Evolutionary conservation across 2,329 filamentous ascomycete genomes (phyloP), one percentile per base, ranked within the genome.

Genomic region (Cladophialophora psammophila): DNA sequence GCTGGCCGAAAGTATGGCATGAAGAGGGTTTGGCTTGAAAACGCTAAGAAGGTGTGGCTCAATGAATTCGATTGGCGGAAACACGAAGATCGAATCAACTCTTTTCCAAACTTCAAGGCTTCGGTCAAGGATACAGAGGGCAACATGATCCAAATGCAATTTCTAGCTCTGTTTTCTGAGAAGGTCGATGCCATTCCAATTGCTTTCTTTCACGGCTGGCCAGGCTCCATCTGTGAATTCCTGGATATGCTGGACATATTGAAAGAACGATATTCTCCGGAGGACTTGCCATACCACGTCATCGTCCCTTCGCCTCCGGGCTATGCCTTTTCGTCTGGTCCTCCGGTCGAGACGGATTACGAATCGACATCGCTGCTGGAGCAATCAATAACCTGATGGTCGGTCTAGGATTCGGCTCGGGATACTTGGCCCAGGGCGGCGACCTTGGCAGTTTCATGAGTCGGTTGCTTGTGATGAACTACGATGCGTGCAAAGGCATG

Each of bases 401-500:
- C 1, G 78, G 77, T 0, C 79, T 88, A 3, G 87, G 86, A 0
- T 86, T 88, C 55, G 78, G 77, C 0, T n/a, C 40, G 7, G 83
- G 82, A 2, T 88, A 88, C 68, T 74, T 87, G 7, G 80, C 80
- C 0, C 85, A 88, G 73, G 87, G 87, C 7, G 87, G 86, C 3
- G 87, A 89, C 70, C 77, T 88, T 1, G 84, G 85, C 2, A 80
- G 79, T 53, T 74, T 78, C 26, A 63, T 87, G 3, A 76, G 80
- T 0, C 75, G 84, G 9, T 68, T 79, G 0, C 72, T 87, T 48
- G 80, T 79, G 4, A 76, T 75, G 0, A 75, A 73, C 0, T 80
- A 81, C 52, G 72, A 79, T 0, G 79, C 80, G 57, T 86, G 84
- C 75, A 85, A 83, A 74, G 66, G 63, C 42, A 32, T 53, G 36